These are phyloP conservation scores for Arachnomyces sp. DNA, from an alignment of 2,329 filamentous ascomycete genomes.

Conservation along the genomic window DNA sequence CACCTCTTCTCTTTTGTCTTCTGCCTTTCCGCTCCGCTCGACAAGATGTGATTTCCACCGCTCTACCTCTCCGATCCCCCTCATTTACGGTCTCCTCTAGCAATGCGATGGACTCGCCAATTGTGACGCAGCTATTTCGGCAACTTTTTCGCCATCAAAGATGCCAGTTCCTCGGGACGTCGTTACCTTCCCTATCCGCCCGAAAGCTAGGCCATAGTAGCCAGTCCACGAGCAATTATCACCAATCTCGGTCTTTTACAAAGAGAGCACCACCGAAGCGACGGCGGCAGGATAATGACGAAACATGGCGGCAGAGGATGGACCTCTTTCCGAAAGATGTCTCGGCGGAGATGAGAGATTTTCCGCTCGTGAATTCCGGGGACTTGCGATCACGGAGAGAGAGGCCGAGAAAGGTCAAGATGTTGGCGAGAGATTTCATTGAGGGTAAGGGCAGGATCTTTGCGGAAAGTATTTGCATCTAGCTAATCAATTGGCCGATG, in stretches of 20 bases:
- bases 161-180: conserved; percentile 49
- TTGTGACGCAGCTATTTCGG: conserved; percentile 70
- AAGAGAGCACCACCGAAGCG: conserved; percentile 28
- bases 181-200: conserved; percentile 18
- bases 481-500: neutral
- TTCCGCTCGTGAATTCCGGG: conserved; percentile 77
- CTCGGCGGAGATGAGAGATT: conserved; percentile 69
- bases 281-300: conserved; percentile 39
- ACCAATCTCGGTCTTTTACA: conserved; percentile 31
- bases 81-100: conserved; percentile 8
- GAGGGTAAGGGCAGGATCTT: conserved; percentile 55
- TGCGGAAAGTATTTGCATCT: neutral
- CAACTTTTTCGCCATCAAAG: conserved; percentile 73
- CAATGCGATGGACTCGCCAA: conserved; percentile 67
- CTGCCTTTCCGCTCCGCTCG: conserved; percentile 13
- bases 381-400: conserved; percentile 65
- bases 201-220: conserved; percentile 11
- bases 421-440: conserved; percentile 95
- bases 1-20: conserved; percentile 11
- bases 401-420: conserved; percentile 82
- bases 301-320: conserved; percentile 80
- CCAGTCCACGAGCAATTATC: conserved; percentile 7
- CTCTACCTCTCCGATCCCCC: conserved; percentile 9
- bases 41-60: conserved; percentile 14
- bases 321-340: conserved; percentile 69